A percentile compares a stretch with the other conserved stretches of the same genome.
Conservation (phyloP, 176 grass and related monocot genomes). For the Carex kokanica region DNA sequence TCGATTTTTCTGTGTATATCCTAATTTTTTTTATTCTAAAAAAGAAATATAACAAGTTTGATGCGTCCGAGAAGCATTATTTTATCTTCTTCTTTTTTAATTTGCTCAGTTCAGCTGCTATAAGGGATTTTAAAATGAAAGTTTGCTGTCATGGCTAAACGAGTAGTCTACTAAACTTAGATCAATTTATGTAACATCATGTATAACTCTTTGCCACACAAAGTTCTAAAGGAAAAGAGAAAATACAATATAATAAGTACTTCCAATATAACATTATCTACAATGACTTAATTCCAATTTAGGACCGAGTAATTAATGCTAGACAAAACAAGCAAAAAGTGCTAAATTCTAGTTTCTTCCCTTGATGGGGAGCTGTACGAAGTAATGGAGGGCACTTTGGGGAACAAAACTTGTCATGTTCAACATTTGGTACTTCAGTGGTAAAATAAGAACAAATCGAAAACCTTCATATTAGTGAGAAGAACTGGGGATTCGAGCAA, state of each 20-base stretch:
- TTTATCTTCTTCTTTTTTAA: not conserved
- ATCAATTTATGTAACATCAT: not conserved
- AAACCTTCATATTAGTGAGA: slow-evolving; percentile 80
- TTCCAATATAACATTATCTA: not conserved
- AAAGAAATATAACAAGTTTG: not conserved
- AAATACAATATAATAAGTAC: slow-evolving; percentile 4
- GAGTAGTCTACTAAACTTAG: not conserved
- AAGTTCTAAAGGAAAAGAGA: not conserved
- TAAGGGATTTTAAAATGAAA: slow-evolving; percentile 1
- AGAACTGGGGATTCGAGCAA: slow-evolving; percentile 91
- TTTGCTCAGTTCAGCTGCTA: not conserved
- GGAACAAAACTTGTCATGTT: not conserved
- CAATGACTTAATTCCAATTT: not conserved
- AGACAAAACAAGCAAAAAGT: not conserved
- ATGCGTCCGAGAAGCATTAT: not conserved
- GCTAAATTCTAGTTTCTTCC: not conserved
- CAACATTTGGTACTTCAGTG: not conserved
- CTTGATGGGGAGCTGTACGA: not conserved
- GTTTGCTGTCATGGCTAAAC: not conserved
- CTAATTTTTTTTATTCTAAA: not conserved
- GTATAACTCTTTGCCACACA: not conserved
- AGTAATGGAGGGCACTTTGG: not conserved
- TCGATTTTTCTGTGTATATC: not conserved
- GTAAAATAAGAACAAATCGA: not conserved
- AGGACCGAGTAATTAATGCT: not conserved